A percentile compares a stretch with the other conserved stretches of the same genome.
These are phyloP conservation scores for Aspergillus ochraceoroseus DNA, from an alignment of 2,329 filamentous ascomycete genomes.

Conservation along the genomic window DNA sequence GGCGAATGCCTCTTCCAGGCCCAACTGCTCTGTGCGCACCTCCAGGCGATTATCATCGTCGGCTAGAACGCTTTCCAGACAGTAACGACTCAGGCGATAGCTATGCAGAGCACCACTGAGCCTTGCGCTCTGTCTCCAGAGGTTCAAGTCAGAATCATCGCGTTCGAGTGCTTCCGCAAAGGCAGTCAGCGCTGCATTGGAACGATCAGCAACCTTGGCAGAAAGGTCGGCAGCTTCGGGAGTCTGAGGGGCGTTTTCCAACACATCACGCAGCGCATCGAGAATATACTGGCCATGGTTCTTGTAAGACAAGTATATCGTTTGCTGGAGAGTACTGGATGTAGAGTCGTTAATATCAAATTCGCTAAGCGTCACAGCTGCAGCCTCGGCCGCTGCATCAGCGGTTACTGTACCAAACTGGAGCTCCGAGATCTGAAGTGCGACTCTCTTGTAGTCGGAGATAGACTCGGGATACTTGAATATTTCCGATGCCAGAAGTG, in stretches of 20 bases:
- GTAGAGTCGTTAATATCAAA: constrained; percentile 65
- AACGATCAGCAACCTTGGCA: constrained; percentile 33
- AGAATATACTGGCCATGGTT: constrained; percentile 89
- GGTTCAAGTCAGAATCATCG: constrained; percentile 59
- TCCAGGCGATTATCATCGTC: constrained; percentile 56
- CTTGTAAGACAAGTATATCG: constrained; percentile 89
- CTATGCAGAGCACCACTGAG: constrained; percentile 56
- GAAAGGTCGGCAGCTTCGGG: constrained; percentile 18
- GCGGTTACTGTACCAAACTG: constrained; percentile 46
- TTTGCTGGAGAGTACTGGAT: constrained; percentile 77
- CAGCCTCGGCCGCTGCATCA: constrained; percentile 19
- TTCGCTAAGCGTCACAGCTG: constrained; percentile 40
- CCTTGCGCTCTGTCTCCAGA: constrained; percentile 59
- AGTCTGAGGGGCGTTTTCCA: constrained; percentile 25
- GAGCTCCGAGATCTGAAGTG: constrained; percentile 43
- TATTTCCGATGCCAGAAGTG: constrained; percentile 85
- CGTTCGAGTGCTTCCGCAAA: constrained; percentile 61
- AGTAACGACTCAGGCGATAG: constrained; percentile 56
- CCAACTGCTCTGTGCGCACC: constrained; percentile 53
- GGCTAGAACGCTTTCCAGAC: constrained; percentile 59
- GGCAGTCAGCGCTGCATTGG: constrained; percentile 45
- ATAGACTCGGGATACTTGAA: constrained; percentile 85
- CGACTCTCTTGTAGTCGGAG: constrained; percentile 74
- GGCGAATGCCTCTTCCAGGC: constrained; percentile 53
- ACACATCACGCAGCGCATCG: constrained; percentile 61